These are phyloP conservation scores for Rhodotorula sp. DNA, from an alignment of 1,284 basidiomycete genomes.

Conservation along the genomic window DNA sequence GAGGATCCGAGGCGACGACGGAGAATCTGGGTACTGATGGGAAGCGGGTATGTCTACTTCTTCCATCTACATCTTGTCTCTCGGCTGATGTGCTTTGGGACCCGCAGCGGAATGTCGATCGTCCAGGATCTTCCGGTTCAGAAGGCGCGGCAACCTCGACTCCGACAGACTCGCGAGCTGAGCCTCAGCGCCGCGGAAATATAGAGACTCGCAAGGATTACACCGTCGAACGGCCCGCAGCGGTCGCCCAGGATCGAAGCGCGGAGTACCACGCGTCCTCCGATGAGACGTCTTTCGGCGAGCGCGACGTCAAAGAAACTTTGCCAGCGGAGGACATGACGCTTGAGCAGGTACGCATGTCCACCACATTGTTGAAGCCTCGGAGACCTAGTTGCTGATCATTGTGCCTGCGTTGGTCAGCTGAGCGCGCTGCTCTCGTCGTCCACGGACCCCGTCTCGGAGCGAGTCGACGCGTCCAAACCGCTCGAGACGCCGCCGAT, in stretches of 20 bases:
- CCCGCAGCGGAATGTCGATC: neutral
- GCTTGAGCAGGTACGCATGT: slow-evolving; percentile 12
- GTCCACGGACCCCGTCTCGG: neutral
- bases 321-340: neutral
- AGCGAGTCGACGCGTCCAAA: neutral
- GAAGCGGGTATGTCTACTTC: too few species aligned
- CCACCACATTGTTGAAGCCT: too few species aligned
- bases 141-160: neutral
- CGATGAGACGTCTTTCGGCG: neutral
- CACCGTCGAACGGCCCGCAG: neutral
- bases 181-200: too few species aligned
- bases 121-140: neutral
- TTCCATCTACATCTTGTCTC: too few species aligned
- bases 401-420: neutral
- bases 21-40: too few species aligned
- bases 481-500: neutral
- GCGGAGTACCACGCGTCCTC: too few species aligned
- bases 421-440: slow-evolving; percentile 9
- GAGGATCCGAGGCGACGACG: too few species aligned
- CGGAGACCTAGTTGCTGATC: neutral
- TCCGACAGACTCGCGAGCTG: neutral
- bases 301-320: too few species aligned
- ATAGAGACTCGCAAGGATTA: too few species aligned
- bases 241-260: neutral
- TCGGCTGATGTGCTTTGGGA: too few species aligned